A percentile compares a stretch with the other conserved stretches of the same genome.
Evolutionary conservation across 768 basidiomycete genomes (phyloP).

Genomic region (Suillus discolor): DNA sequence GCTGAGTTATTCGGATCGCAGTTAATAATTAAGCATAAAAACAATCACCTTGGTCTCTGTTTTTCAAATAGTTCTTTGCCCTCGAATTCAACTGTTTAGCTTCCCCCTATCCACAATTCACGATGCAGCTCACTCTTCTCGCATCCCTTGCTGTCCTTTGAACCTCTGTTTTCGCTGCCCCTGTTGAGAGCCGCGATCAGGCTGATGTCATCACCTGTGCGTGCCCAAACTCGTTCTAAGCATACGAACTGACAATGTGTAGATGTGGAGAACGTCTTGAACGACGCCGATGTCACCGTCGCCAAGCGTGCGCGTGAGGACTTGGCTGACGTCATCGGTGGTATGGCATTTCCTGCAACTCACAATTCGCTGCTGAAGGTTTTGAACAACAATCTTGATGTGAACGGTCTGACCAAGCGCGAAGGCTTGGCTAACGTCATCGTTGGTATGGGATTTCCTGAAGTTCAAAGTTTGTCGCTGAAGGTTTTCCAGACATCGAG

Average conservation of each 20-base stretch:
- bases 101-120: background rate
- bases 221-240: too few species aligned
- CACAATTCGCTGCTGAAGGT: background rate
- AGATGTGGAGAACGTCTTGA: too few species aligned
- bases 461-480: background rate
- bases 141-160: background rate
- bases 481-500: background rate
- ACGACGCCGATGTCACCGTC: background rate
- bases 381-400: background rate
- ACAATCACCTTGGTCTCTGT: too few species aligned
- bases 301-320: too few species aligned
- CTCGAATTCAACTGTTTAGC: background rate
- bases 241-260: too few species aligned
- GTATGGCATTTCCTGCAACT: background rate
- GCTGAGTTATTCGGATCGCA: too few species aligned
- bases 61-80: background rate
- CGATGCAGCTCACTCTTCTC: background rate
- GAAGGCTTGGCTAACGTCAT: background rate
- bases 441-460: background rate
- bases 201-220: background rate
- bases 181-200: background rate
- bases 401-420: background rate
- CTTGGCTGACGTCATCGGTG: background rate
- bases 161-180: background rate
- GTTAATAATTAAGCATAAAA: background rate